A percentile compares a stretch with the other conserved stretches of the same genome.
Conservation (phyloP, 2,329 filamentous ascomycete species). For the Sporothrix pseudoabietina region DNA sequence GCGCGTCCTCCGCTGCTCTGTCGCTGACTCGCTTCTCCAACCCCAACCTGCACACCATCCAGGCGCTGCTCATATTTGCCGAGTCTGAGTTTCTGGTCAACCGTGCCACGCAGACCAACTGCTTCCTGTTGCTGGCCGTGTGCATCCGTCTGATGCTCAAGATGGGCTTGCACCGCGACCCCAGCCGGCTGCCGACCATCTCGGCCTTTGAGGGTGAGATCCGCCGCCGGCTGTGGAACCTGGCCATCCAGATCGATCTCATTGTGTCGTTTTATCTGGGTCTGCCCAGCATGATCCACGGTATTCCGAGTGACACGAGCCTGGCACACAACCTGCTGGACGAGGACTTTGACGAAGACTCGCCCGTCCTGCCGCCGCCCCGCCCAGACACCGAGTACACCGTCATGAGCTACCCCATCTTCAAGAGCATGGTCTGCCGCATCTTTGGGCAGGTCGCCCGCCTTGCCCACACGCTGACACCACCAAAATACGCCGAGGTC, state of each 20-base stretch:
- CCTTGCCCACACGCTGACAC: conserved; percentile 52
- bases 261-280: conserved; percentile 69
- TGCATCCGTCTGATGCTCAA: conserved; percentile 58
- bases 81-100: conserved; percentile 58
- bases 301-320: conserved; percentile 64
- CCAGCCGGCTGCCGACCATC: conserved; percentile 53
- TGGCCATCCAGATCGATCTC: conserved; percentile 61
- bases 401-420: conserved; percentile 56
- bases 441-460: conserved; percentile 55
- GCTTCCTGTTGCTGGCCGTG: conserved; percentile 56
- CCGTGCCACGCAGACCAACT: conserved; percentile 55
- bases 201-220: conserved; percentile 58
- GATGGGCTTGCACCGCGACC: conserved; percentile 62
- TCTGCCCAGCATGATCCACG: conserved; percentile 65
- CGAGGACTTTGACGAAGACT: conserved; percentile 63
- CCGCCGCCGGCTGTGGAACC: conserved; percentile 56
- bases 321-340: conserved; percentile 65
- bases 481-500: conserved; percentile 54
- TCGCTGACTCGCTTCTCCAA: conserved; percentile 54
- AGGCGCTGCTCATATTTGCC: conserved; percentile 55
- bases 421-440: conserved; percentile 52
- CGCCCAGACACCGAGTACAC: conserved; percentile 63
- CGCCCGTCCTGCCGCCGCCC: conserved; percentile 56
- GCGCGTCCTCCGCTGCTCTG: conserved; percentile 55
- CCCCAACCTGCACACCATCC: conserved; percentile 52